Evolutionary conservation across 352 stramenopile genomes (phyloP).

Genomic region (Phytophthora niederhauseri): DNA sequence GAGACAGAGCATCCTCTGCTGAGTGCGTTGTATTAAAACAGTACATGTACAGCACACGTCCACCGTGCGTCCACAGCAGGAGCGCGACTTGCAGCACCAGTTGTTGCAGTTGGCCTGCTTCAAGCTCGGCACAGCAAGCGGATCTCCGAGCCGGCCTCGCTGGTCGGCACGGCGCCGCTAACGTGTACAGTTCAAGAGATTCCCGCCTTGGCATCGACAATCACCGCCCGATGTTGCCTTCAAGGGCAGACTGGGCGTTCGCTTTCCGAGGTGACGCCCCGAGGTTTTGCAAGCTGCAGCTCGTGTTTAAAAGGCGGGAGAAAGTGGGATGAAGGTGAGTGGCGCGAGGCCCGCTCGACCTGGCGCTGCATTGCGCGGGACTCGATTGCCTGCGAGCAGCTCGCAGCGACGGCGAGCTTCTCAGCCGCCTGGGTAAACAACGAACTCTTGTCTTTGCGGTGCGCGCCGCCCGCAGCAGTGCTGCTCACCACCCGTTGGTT

Average conservation of each 20-base stretch:
- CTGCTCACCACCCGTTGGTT: slow-evolving; percentile 17
- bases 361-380: slow-evolving; percentile 18
- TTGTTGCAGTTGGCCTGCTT: slow-evolving; percentile 13
- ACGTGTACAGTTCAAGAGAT: neutral
- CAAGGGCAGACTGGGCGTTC: slow-evolving; percentile 15
- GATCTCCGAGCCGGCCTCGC: neutral
- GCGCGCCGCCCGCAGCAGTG: neutral
- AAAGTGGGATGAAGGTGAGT: slow-evolving; percentile 41
- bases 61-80: neutral
- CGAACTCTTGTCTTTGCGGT: slow-evolving; percentile 23
- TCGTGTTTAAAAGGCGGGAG: slow-evolving; percentile 6
- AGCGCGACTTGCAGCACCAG: neutral
- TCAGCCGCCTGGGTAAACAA: slow-evolving; percentile 24
- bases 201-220: slow-evolving; percentile 2
- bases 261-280: slow-evolving; percentile 1
- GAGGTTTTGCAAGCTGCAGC: neutral
- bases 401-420: neutral
- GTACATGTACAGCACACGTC: neutral
- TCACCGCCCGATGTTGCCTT: slow-evolving; percentile 20
- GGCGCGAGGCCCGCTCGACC: slow-evolving; percentile 22
- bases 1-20: slow-evolving; percentile 18
- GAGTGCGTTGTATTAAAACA: neutral
- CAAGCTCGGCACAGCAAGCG: neutral
- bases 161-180: neutral
- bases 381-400: slow-evolving; percentile 14